These are phyloP conservation scores for Margaritispora aquatica DNA, from an alignment of 495 filamentous ascomycete genomes.

Conservation along the genomic window DNA sequence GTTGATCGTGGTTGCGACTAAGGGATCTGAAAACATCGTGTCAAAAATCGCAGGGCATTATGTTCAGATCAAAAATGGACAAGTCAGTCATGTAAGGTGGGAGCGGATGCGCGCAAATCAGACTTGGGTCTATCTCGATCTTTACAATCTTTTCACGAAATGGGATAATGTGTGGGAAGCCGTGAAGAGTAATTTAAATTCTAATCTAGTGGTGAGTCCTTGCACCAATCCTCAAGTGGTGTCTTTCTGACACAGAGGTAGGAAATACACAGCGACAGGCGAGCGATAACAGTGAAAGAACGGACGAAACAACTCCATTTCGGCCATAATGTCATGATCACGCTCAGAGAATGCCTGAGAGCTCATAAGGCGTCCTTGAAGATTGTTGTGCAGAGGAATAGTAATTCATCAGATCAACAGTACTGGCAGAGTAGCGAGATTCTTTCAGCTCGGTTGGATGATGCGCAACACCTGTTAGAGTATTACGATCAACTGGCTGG, in stretches of 20 bases:
- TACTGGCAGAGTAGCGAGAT: neutral
- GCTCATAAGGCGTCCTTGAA: neutral
- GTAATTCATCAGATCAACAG: neutral
- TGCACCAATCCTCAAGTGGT: neutral
- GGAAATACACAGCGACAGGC: neutral
- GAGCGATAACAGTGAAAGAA: neutral
- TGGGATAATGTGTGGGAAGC: neutral
- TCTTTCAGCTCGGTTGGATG: neutral
- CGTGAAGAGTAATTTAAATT: neutral
- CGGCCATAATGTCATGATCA: conserved; percentile 1
- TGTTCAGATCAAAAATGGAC: neutral
- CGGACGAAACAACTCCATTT: neutral
- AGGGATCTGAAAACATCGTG: neutral
- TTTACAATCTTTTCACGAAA: conserved; percentile 1
- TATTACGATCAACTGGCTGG: neutral
- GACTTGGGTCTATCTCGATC: conserved; percentile 1
- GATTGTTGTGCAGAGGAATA: conserved; percentile 1
- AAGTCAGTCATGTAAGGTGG: neutral
- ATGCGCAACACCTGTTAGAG: neutral
- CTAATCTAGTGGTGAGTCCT: neutral
- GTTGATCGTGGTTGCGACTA: neutral
- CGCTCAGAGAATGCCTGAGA: neutral
- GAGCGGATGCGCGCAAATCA: neutral
- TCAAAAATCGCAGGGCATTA: conserved; percentile 1
- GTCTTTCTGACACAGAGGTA: neutral